These are phyloP conservation scores for Aspergillus luchuensis DNA, from an alignment of 2,329 filamentous ascomycete species.

Conservation along the genomic window DNA sequence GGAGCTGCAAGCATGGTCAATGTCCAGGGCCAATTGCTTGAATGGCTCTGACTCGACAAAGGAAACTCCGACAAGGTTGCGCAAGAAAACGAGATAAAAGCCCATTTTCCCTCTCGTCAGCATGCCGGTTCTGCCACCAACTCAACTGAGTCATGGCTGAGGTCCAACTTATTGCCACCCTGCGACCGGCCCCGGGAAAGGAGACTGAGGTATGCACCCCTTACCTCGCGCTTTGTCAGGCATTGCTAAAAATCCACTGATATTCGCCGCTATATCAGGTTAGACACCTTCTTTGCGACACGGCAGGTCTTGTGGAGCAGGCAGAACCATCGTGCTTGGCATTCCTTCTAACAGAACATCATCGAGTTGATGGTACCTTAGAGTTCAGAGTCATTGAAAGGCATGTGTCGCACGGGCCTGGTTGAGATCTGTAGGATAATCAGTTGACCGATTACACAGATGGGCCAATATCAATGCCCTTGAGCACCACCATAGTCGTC, in stretches of 20 bases:
- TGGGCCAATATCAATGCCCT: not conserved
- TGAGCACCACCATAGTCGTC: not conserved
- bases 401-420: not conserved
- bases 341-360: constrained; percentile 5
- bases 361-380: not conserved
- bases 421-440: no score
- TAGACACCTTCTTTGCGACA: not conserved
- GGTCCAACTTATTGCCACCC: constrained; percentile 3
- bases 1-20: no score
- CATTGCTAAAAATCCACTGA: no score
- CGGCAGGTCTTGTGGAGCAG: not conserved
- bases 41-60: no score
- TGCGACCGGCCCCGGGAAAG: constrained; percentile 2
- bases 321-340: not conserved
- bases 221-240: not conserved
- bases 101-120: not conserved
- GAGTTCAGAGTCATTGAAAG: constrained; percentile 11
- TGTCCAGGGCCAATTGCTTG: no score
- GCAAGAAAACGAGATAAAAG: not conserved
- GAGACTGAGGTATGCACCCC: not conserved
- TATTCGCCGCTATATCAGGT: not conserved
- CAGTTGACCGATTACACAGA: not conserved
- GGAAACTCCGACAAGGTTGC: no score
- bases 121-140: no score
- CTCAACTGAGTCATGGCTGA: not conserved